These are phyloP conservation scores for Exserohilum rostratum DNA, from an alignment of 2,329 filamentous ascomycete genomes.

Conservation along the genomic window DNA sequence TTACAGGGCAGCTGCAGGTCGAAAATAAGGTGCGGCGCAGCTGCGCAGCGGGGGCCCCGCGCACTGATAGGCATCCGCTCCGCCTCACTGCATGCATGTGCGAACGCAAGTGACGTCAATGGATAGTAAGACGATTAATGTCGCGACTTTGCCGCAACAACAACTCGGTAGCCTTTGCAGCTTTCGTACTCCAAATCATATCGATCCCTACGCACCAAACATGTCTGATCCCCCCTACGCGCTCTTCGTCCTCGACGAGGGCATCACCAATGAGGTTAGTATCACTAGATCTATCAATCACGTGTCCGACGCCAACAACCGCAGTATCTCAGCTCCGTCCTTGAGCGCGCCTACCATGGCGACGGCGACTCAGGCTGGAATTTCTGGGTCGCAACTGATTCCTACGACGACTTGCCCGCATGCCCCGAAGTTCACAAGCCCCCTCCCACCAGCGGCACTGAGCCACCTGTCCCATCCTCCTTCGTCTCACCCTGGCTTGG, in stretches of 20 bases:
- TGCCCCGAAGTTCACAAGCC: not conserved
- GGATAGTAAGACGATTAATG: not conserved
- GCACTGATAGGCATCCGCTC: not conserved
- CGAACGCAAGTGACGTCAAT: not conserved
- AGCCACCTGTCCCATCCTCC: conserved; percentile 7
- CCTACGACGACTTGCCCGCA: conserved; percentile 10
- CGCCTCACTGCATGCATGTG: not conserved
- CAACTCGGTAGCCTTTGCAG: not conserved
- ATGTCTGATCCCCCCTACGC: conserved; percentile 9
- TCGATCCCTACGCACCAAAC: not conserved
- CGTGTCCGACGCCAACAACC: not conserved
- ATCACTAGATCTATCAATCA: not conserved
- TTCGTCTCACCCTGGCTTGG: conserved; percentile 14
- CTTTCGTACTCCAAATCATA: not conserved
- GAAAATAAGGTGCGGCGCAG: not conserved
- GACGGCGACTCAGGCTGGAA: conserved; percentile 5
- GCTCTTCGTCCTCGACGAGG: conserved; percentile 14
- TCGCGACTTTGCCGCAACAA: not conserved
- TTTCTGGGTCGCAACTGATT: conserved; percentile 15
- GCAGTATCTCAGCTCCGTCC: conserved; percentile 10
- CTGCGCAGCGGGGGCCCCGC: not conserved
- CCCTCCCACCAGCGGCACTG: conserved; percentile 2
- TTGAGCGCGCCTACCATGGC: conserved; percentile 5
- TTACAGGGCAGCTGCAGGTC: not conserved
- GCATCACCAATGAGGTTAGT: conserved; percentile 13